A percentile compares a stretch with the other conserved stretches of the same genome.
Conservation (phyloP, 1,284 basidiomycete species). For the Heterobasidion irregulare region DNA sequence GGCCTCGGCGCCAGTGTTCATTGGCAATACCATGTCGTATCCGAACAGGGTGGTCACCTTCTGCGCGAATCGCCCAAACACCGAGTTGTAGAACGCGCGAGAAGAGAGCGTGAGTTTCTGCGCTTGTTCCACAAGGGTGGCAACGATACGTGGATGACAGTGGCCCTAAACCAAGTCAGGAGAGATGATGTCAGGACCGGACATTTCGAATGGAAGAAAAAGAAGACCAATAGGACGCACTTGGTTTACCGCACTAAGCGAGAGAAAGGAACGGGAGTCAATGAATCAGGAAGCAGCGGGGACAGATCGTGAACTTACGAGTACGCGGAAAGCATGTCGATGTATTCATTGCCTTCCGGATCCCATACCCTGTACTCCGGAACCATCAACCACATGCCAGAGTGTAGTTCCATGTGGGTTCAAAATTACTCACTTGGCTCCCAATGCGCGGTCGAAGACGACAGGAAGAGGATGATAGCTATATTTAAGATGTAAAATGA, state of each 20-base stretch:
- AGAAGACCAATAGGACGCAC: constrained; percentile 25
- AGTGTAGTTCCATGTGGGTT: not conserved
- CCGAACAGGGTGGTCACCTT: constrained; percentile 80
- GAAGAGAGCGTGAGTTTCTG: constrained; percentile 90
- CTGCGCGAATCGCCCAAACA: constrained; percentile 86
- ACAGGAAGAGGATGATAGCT: constrained; percentile 96
- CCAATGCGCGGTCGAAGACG: constrained; percentile 86
- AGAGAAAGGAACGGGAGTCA: not conserved
- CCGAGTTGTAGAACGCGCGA: constrained; percentile 92
- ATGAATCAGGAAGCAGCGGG: constrained; percentile 2
- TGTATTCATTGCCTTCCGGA: constrained; percentile 88
- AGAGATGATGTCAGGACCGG: not conserved
- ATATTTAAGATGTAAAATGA: not conserved
- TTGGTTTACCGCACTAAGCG: constrained; percentile 77
- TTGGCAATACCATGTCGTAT: constrained; percentile 95
- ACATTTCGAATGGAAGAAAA: not conserved
- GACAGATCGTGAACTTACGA: constrained; percentile 51
- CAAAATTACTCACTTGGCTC: constrained; percentile 65
- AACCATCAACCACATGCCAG: constrained; percentile 11
- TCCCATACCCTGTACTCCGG: constrained; percentile 77
- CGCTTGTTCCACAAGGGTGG: constrained; percentile 79
- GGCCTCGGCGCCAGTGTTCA: constrained; percentile 99
- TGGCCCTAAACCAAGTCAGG: constrained; percentile 56
- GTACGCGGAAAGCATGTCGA: constrained; percentile 96
- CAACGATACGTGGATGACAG: constrained; percentile 89